phyloP scores from a whole-genome alignment of 2,329 filamentous ascomycete genomes.

The Colletotrichum sp. region DNA sequence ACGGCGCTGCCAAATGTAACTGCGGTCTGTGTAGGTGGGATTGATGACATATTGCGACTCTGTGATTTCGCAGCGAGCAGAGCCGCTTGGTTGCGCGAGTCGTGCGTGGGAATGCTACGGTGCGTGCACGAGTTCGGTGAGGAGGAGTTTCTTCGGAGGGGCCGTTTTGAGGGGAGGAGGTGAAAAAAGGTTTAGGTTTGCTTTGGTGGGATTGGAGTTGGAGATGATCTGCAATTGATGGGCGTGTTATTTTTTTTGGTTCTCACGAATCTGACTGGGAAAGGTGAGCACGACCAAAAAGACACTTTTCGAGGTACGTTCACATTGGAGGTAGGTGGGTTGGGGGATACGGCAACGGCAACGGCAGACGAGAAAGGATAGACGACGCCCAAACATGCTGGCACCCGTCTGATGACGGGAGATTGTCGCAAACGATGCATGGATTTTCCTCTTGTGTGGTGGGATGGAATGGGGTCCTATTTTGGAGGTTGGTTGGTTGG shows the following conservation, averaged over 20 bases:
- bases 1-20: neutral
- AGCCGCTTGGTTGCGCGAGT: neutral
- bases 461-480: neutral
- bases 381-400: neutral
- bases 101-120: neutral
- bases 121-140: neutral
- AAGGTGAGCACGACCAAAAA: neutral
- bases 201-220: neutral
- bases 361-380: neutral
- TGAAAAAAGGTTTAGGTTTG: neutral
- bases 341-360: neutral
- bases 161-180: neutral
- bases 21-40: neutral
- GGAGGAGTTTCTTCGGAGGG: neutral
- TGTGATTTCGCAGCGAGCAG: neutral
- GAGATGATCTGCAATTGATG: neutral
- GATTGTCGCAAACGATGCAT: slow-evolving; percentile 7
- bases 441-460: neutral
- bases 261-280: neutral
- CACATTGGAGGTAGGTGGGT: neutral
- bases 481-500: neutral
- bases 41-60: neutral
- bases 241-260: neutral
- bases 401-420: slow-evolving; percentile 18
- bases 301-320: neutral